A percentile compares a stretch with the other conserved stretches of the same genome.
Evolutionary conservation across 495 filamentous ascomycete species (phyloP).

Genomic region (Neurospora sp.): DNA sequence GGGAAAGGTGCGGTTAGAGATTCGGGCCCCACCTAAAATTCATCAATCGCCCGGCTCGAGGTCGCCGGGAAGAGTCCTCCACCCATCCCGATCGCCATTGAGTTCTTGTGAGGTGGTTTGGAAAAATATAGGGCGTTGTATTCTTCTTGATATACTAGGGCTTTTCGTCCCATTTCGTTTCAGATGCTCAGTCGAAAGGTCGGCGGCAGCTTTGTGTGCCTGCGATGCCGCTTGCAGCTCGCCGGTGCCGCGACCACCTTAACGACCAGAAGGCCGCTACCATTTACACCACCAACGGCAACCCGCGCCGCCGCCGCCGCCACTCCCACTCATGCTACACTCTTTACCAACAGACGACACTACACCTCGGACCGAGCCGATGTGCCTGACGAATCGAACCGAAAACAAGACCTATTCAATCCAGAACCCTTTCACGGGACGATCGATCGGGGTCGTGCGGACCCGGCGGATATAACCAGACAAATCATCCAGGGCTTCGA

Average conservation of each 20-base stretch:
- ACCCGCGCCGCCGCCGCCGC: background rate
- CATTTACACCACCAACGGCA: background rate
- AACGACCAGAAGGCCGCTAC: constrained; percentile 1
- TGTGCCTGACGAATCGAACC: background rate
- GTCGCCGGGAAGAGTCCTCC: constrained; percentile 1
- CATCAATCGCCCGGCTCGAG: constrained; percentile 4
- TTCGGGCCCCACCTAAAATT: constrained; percentile 20
- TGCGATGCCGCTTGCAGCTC: constrained; percentile 36
- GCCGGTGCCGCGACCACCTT: constrained; percentile 7
- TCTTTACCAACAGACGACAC: background rate
- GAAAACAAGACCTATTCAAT: background rate
- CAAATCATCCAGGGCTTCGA: background rate
- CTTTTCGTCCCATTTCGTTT: constrained; percentile 2
- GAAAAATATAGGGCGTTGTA: background rate
- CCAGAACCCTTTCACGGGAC: background rate
- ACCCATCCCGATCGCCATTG: background rate
- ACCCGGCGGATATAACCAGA: background rate
- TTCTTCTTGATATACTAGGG: background rate
- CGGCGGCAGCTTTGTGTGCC: constrained; percentile 34
- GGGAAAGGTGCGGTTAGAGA: background rate
- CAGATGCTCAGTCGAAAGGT: constrained; percentile 35
- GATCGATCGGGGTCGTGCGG: background rate
- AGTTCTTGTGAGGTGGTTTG: background rate
- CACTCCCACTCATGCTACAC: background rate
- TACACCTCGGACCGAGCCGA: background rate